Evolutionary conservation across 768 basidiomycete genomes (phyloP), one percentile per base, ranked within the genome.

Genomic region (Lactarius evosmus): DNA sequence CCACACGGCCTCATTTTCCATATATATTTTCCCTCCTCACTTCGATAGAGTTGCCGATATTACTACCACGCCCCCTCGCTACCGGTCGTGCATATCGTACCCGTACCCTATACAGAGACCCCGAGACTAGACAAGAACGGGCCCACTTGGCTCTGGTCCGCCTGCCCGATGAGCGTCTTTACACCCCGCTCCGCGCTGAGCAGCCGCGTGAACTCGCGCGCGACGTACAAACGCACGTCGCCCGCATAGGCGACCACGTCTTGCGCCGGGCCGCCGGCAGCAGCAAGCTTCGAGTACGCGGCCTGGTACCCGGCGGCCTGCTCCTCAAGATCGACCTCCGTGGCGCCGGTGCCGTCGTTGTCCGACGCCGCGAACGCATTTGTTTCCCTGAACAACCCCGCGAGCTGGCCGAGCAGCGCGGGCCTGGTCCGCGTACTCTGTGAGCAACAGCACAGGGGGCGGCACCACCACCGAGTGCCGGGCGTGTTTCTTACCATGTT

Each of bases 281-380:
- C 91, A 0, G 94, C 95, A 19, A 98, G 82, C 38, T 89, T 84
- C 57, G 94, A 94, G 77, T 95, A 98, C 4, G 93, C 91, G 0
- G 93, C 92, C 71, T 98, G 97, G 75, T 98, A 98, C 1, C 94
- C 92, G 7, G 89, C 88, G 2, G 83, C 82, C 72, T 91, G 89
- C 72, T 98, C 95, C 71, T 98, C 96, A 65, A 86, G 87, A 72
- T 98, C 96, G 52, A 97, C 85, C 58, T 83, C 85, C 1, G 90
- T 91, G 38, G 92, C 71, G 0, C 83, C 84, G 0, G 79, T 78
- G 51, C 84, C 77, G 8, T 79, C 73, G 53, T 86, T 84, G n/a
- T 85, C 78, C 4, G 74, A 64, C n/a, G 66, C 75, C 0, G 75
- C 67, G 71, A 93, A 81, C 65, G 89, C 83, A 68, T 92, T 87